phyloP scores from a whole-genome alignment of 495 filamentous ascomycete species.

The Thermothielavioides terrestris region DNA sequence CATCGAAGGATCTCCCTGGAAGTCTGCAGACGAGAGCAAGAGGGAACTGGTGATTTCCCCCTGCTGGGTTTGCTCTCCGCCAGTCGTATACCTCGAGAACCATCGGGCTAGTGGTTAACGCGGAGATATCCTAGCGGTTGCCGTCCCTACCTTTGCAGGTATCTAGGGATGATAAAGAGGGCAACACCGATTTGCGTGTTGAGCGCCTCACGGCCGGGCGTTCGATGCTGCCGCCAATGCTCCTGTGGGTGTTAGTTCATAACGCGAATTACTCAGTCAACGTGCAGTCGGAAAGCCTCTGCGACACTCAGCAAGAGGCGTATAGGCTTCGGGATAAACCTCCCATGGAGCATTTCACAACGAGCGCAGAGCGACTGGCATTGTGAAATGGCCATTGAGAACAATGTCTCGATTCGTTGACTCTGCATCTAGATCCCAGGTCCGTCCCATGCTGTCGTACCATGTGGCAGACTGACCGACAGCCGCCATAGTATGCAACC shows the following conservation, averaged over 20 bases:
- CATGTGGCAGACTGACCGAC: constrained; percentile 5
- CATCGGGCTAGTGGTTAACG: constrained; percentile 51
- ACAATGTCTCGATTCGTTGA: constrained; percentile 37
- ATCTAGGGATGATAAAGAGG: background rate
- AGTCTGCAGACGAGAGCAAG: constrained; percentile 62
- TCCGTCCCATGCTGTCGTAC: constrained; percentile 16
- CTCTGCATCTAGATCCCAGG: constrained; percentile 23
- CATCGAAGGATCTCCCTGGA: constrained; percentile 46
- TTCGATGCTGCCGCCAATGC: background rate
- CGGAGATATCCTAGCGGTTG: constrained; percentile 64
- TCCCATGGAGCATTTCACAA: constrained; percentile 58
- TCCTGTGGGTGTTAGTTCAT: constrained; percentile 7
- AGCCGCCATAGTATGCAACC: constrained; percentile 17
- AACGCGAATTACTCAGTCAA: constrained; percentile 6
- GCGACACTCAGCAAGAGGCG: constrained; percentile 16
- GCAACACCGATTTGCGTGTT: constrained; percentile 1
- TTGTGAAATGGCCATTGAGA: constrained; percentile 55
- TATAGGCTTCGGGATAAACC: constrained; percentile 50
- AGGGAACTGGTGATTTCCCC: constrained; percentile 27
- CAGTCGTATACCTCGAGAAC: constrained; percentile 71
- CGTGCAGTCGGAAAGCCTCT: constrained; percentile 13
- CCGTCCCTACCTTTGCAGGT: constrained; percentile 7
- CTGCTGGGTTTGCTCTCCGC: constrained; percentile 53
- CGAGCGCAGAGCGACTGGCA: constrained; percentile 30
- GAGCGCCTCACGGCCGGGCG: background rate